Conservation (phyloP, 306 rosid species). For the Argentina anserina region DNA sequence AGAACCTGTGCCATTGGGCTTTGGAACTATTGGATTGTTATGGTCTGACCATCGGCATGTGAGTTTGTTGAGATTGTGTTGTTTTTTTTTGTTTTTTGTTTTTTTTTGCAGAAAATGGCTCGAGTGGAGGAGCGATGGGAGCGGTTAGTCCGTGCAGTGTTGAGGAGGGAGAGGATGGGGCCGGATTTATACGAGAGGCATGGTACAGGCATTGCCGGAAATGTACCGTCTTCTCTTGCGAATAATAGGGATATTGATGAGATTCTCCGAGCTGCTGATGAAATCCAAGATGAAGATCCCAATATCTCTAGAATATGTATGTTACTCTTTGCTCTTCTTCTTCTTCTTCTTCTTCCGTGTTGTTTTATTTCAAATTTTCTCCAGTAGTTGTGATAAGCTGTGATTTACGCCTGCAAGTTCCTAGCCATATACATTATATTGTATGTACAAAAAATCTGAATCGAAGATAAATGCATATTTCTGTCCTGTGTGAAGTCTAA, state of each 20-base stretch:
- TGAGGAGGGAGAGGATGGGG: slow-evolving; percentile 77
- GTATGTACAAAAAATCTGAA: neutral
- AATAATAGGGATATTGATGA: slow-evolving; percentile 95
- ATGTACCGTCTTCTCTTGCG: slow-evolving; percentile 86
- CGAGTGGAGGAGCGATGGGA: slow-evolving; percentile 83
- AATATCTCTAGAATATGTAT: slow-evolving; percentile 74
- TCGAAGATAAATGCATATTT: neutral
- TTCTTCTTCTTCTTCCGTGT: no score
- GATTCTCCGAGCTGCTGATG: slow-evolving; percentile 91
- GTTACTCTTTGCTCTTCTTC: neutral
- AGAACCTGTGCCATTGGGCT: neutral
- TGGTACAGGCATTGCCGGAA: slow-evolving; percentile 70
- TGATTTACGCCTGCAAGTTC: neutral
- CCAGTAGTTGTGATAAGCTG: neutral
- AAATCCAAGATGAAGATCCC: slow-evolving; percentile 90
- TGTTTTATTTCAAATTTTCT: neutral
- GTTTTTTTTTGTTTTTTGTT: no score
- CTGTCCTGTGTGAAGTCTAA: neutral
- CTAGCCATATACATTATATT: neutral
- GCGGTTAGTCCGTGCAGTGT: slow-evolving; percentile 77
- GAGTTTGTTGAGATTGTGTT: neutral
- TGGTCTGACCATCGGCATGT: neutral
- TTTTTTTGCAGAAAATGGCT: slow-evolving; percentile 57
- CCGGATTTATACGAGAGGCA: slow-evolving; percentile 63
- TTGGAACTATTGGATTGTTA: neutral